These are phyloP conservation scores for Phytophthora citricola DNA, from an alignment of 352 stramenopile genomes.

Conservation along the genomic window DNA sequence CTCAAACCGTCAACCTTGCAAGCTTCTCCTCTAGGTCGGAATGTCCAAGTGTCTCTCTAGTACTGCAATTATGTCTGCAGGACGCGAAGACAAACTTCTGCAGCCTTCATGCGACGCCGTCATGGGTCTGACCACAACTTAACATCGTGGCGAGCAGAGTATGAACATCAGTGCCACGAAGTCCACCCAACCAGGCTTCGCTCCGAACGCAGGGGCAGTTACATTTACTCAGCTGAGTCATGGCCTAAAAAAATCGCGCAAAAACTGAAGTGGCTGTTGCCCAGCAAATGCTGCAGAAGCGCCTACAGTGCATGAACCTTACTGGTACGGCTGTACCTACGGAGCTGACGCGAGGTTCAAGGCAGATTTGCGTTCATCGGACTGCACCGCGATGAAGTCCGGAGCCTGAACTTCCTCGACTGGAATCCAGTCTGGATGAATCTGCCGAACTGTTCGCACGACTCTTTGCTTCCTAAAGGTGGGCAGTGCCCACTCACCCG, in stretches of 20 bases:
- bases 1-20: too few relatives aligned
- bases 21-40: too few relatives aligned
- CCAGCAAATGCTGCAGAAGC: neutral
- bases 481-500: constrained; percentile 1
- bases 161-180: constrained; percentile 7
- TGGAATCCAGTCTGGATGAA: neutral
- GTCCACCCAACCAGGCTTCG: constrained; percentile 1
- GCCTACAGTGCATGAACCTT: neutral
- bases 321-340: neutral
- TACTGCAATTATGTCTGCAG: too few relatives aligned
- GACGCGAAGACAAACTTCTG: too few relatives aligned
- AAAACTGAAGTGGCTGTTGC: neutral
- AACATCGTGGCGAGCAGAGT: constrained; percentile 3
- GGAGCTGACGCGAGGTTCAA: neutral
- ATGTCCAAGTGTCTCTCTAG: too few relatives aligned
- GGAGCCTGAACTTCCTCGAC: constrained; percentile 20
- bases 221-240: constrained; percentile 5
- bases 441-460: constrained; percentile 1
- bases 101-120: neutral
- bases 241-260: constrained; percentile 5
- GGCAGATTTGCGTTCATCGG: constrained; percentile 1
- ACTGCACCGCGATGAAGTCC: neutral
- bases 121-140: constrained; percentile 1
- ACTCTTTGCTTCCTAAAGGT: neutral
- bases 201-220: neutral